Evolutionary conservation across 75 land plant species (phyloP).

Genomic region (Chamaecyparis obtusa): DNA sequence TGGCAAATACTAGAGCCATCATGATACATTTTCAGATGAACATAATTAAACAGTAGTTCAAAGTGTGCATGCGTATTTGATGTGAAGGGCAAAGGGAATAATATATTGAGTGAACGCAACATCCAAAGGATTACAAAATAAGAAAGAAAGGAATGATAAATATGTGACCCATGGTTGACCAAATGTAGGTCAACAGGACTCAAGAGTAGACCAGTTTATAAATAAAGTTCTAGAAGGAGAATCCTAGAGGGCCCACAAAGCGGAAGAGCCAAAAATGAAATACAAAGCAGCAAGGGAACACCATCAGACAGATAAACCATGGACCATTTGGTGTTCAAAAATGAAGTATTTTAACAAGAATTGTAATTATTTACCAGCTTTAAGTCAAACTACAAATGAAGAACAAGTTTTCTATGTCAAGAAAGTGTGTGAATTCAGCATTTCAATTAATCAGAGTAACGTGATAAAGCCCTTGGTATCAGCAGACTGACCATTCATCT

Average conservation of each 20-base stretch:
- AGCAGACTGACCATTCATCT: background rate
- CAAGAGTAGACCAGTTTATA: too few relatives aligned
- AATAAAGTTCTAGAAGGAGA: too few relatives aligned
- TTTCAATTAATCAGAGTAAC: background rate
- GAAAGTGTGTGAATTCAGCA: background rate
- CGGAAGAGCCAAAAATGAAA: too few relatives aligned
- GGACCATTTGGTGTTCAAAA: background rate
- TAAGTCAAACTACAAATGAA: background rate
- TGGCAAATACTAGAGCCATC: background rate
- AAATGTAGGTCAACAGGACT: too few relatives aligned
- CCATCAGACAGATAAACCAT: background rate
- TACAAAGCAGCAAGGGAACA: too few relatives aligned
- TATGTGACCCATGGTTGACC: too few relatives aligned
- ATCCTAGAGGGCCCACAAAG: too few relatives aligned
- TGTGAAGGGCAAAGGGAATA: background rate
- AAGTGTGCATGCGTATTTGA: background rate
- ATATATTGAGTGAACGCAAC: background rate
- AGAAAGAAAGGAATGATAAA: too few relatives aligned
- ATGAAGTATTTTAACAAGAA: background rate
- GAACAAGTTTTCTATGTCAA: background rate
- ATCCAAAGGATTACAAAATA: background rate
- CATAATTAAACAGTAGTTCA: background rate
- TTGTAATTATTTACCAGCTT: background rate
- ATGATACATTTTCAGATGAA: background rate
- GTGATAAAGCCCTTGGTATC: background rate